Conservation (phyloP, 345 rosid species). For the Draba incana region DNA sequence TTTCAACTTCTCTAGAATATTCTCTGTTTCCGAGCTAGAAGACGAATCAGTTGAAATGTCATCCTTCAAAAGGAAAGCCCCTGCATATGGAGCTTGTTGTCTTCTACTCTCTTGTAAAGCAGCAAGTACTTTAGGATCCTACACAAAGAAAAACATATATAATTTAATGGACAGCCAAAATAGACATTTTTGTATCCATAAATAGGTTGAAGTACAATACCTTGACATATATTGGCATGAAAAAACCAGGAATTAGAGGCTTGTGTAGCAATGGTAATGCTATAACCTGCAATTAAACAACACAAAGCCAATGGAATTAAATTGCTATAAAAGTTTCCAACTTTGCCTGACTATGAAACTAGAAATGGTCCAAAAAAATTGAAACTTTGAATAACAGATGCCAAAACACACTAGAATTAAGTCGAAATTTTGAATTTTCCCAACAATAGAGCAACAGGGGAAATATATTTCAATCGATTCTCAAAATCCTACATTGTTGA, state of each 20-base stretch:
- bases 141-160: constrained; percentile 15
- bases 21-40: constrained; percentile 66
- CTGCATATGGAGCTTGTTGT: constrained; percentile 90
- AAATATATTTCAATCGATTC: constrained; percentile 2
- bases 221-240: constrained; percentile 94
- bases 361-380: too few species aligned
- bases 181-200: neutral
- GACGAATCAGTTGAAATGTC: constrained; percentile 65
- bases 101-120: constrained; percentile 88
- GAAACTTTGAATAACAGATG: too few species aligned
- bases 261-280: constrained; percentile 84
- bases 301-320: neutral
- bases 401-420: too few species aligned
- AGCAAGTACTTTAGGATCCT: constrained; percentile 86
- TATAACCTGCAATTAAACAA: constrained; percentile 60
- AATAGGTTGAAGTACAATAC: constrained; percentile 41
- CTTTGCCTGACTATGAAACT: too few species aligned
- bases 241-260: constrained; percentile 90
- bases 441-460: neutral
- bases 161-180: neutral
- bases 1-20: constrained; percentile 57
- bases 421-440: neutral
- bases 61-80: constrained; percentile 95
- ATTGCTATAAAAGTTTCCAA: too few species aligned
- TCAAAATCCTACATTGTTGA: constrained; percentile 5